Percentiles rank a stretch among this genome's conserved stretches.
Conservation (phyloP, 2,329 filamentous ascomycete genomes). For the Didymella pomorum region DNA sequence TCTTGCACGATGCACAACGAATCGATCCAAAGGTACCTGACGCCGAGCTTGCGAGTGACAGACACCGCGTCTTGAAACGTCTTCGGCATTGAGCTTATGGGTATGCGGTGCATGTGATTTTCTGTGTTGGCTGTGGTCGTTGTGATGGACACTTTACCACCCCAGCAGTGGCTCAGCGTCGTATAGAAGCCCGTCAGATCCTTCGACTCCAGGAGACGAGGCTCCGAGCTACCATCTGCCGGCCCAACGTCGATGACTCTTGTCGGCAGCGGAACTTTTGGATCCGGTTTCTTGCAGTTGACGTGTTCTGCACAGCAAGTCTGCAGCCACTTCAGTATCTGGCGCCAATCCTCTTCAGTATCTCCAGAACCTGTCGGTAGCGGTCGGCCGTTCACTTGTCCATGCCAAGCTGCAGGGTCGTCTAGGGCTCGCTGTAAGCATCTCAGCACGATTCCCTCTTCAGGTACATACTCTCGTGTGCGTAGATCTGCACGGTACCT, state of each 20-base stretch:
- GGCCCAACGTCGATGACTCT: too few species aligned
- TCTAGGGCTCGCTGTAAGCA: neutral
- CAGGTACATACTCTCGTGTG: neutral
- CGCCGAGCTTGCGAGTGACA: neutral
- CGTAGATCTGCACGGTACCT: neutral
- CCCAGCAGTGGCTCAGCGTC: neutral
- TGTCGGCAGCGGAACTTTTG: too few species aligned
- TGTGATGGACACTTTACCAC: neutral
- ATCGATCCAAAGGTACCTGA: neutral
- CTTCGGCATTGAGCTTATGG: neutral
- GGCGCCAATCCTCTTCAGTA: neutral
- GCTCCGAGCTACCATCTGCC: neutral
- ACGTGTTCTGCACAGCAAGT: neutral
- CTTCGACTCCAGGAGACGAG: neutral
- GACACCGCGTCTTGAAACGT: neutral
- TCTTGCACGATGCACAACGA: neutral
- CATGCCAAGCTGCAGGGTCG: neutral
- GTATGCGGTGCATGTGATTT: neutral
- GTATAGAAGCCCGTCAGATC: neutral
- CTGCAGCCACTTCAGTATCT: neutral
- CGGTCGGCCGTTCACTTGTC: neutral
- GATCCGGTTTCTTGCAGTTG: neutral
- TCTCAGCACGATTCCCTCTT: neutral
- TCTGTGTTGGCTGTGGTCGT: neutral
- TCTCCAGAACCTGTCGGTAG: neutral